Base-by-base conservation (phyloP, 805 yeast species). In the Yamadazyma tumulicola region DNA sequence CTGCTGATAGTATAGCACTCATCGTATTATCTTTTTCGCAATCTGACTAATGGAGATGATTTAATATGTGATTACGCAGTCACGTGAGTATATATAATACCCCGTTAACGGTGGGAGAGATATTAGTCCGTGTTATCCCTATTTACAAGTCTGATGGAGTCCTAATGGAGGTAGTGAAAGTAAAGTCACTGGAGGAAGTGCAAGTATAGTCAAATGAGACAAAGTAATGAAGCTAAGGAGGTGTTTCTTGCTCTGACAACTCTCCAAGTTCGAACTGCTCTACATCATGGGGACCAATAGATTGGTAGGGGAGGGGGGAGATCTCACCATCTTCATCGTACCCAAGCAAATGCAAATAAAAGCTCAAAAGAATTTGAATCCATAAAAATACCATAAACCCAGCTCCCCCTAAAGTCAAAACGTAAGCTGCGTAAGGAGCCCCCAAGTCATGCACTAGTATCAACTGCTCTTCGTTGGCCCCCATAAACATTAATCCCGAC, bases 401-500 rank as follows among this genome's bases (percentile, higher is more conserved):
- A 0, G 85, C 85, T 5, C 89, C 75, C 9, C 79, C 59, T 4
- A 83, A 67, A 4, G 81, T 74, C 60, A 91, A 64, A 23, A 85
- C 74, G 57, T 91, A 91, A 0, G 95, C 77, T 31, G 91, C 78
- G 48, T 85, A 93, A 58, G 85, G 96, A 4, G 95, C 82, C 1
- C 87, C 85, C 46, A 85, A 67, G 45, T 77, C 79, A 34, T 77
- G 61, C 2, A 89, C 86, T 39, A 86, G 63, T 7, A 60, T 59
- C 48, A 91, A 65, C 54, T 89, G 96, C 55, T 91, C 95, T 54
- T 89, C 96, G 43, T 74, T 89, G 15, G 97, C 97, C 18, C 85
- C 77, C 96, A 89, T 89, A 55, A 91, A 91, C 42, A 85, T 52
- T 6, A 83, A 57, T 1, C 97, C 97, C 1, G 91, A 65, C 43